Percentiles rank a stretch among this genome's conserved stretches.
phyloP scores from a whole-genome alignment of 768 basidiomycete species.

The Multifurca ochricompacta region DNA sequence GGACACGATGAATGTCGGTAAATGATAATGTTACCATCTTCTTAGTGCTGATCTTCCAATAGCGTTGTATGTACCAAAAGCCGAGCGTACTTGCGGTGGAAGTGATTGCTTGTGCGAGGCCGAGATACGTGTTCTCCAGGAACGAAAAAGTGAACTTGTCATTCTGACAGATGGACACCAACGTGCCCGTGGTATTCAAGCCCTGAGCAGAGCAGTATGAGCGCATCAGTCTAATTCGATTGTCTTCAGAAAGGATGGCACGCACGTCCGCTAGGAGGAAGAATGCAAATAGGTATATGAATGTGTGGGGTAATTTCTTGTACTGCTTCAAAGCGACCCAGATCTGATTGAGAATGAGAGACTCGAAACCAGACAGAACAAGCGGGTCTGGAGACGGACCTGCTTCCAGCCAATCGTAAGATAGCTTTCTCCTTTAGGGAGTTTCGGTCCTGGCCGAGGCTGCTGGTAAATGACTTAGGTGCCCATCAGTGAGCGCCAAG shows the following conservation, averaged over 20 bases:
- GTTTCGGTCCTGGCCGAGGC: conserved; percentile 70
- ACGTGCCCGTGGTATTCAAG: conserved; percentile 69
- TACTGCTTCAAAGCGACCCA: conserved; percentile 71
- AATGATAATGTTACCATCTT: conserved; percentile 42
- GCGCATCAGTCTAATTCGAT: neutral
- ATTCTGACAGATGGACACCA: conserved; percentile 72
- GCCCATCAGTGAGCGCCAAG: neutral
- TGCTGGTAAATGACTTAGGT: conserved; percentile 70
- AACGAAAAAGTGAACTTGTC: conserved; percentile 77
- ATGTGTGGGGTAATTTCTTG: conserved; percentile 72
- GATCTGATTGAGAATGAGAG: conserved; percentile 38
- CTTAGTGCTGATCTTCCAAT: conserved; percentile 75
- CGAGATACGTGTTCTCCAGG: conserved; percentile 72
- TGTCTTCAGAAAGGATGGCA: conserved; percentile 2
- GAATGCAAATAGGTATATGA: conserved; percentile 67
- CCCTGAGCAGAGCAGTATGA: conserved; percentile 38
- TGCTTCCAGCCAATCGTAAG: conserved; percentile 84
- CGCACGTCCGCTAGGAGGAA: conserved; percentile 74
- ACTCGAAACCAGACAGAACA: neutral
- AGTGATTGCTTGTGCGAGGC: conserved; percentile 66
- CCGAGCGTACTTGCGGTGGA: conserved; percentile 63
- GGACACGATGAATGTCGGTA: conserved; percentile 6
- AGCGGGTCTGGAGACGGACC: conserved; percentile 32
- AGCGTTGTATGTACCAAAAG: conserved; percentile 78
- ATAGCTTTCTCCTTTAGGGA: conserved; percentile 72